Percentiles rank a stretch among this genome's conserved stretches.
Conservation (phyloP, 164 flowering plant species). For the Protea cynaroides region DNA sequence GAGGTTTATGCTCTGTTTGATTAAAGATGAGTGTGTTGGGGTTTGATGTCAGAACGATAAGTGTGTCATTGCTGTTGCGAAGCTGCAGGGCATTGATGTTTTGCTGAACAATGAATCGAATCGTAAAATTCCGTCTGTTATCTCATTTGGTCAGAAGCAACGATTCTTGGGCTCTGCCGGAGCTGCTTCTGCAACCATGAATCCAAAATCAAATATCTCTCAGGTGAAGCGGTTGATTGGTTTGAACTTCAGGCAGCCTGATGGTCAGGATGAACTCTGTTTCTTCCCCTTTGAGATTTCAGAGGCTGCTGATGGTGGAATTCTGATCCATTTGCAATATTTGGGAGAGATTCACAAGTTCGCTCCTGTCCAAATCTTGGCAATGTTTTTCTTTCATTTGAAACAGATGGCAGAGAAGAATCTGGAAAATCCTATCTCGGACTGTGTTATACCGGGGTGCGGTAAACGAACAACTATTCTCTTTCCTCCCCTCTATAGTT, state of each 20-base stretch:
- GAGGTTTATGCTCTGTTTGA: constrained; percentile 9
- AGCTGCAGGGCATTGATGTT: constrained; percentile 82
- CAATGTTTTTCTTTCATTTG: constrained; percentile 79
- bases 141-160: constrained; percentile 92
- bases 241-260: constrained; percentile 41
- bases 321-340: constrained; percentile 55
- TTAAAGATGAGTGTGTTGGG: constrained; percentile 77
- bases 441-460: too few relatives aligned
- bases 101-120: constrained; percentile 89
- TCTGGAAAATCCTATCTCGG: constrained; percentile 40
- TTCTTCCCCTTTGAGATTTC: constrained; percentile 60
- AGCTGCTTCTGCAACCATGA: constrained; percentile 76
- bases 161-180: constrained; percentile 84
- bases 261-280: constrained; percentile 56
- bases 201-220: constrained; percentile 77
- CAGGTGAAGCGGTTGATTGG: constrained; percentile 91
- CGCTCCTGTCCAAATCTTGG: constrained; percentile 82
- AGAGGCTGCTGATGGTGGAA: constrained; percentile 62
- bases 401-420: constrained; percentile 69
- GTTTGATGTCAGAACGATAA: constrained; percentile 92
- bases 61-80: constrained; percentile 72
- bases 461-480: too few relatives aligned
- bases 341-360: constrained; percentile 53
- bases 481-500: too few relatives aligned
- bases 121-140: constrained; percentile 80